A percentile compares a stretch with the other conserved stretches of the same genome.
Evolutionary conservation across 2,329 filamentous ascomycete species (phyloP).

Genomic region (Fusarium sp.): DNA sequence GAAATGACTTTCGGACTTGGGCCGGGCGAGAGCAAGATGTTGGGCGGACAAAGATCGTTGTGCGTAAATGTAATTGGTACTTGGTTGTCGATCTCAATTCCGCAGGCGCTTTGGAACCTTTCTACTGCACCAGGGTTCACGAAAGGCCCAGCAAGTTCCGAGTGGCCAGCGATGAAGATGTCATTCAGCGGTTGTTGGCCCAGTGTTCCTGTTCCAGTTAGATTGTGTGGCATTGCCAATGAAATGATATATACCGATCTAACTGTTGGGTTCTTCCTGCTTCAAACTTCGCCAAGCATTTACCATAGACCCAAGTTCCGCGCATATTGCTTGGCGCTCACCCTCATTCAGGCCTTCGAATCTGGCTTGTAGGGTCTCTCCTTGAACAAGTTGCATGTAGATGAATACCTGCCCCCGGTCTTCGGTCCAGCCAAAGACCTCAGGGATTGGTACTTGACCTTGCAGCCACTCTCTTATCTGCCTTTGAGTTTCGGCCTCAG

Average conservation of each 20-base stretch:
- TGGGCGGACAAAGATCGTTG: constrained; percentile 45
- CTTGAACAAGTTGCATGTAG: constrained; percentile 46
- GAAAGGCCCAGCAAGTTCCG: constrained; percentile 49
- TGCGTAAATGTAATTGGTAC: constrained; percentile 47
- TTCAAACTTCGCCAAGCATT: constrained; percentile 37
- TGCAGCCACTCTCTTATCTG: constrained; percentile 47
- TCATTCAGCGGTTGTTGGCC: constrained; percentile 52
- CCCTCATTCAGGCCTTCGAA: constrained; percentile 35
- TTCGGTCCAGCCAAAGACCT: constrained; percentile 55
- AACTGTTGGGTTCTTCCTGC: constrained; percentile 29
- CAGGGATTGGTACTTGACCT: constrained; percentile 43
- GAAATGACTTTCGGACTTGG: constrained; percentile 37
- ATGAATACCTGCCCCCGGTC: constrained; percentile 44
- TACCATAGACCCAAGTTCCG: constrained; percentile 49
- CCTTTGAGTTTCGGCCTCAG: constrained; percentile 50
- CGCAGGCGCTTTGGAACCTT: constrained; percentile 51
- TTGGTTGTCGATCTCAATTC: constrained; percentile 49
- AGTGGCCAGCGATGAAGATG: constrained; percentile 45
- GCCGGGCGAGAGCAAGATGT: constrained; percentile 44
- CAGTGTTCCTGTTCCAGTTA: constrained; percentile 48
- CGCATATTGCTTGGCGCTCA: constrained; percentile 48
- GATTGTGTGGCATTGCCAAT: neutral
- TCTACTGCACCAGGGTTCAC: constrained; percentile 49
- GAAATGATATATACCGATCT: constrained; percentile 32
- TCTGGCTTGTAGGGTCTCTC: constrained; percentile 40